Percentiles rank a stretch among this genome's conserved stretches.
phyloP scores from a whole-genome alignment of 2,329 filamentous ascomycete species.

The Trichoderma sp. region DNA sequence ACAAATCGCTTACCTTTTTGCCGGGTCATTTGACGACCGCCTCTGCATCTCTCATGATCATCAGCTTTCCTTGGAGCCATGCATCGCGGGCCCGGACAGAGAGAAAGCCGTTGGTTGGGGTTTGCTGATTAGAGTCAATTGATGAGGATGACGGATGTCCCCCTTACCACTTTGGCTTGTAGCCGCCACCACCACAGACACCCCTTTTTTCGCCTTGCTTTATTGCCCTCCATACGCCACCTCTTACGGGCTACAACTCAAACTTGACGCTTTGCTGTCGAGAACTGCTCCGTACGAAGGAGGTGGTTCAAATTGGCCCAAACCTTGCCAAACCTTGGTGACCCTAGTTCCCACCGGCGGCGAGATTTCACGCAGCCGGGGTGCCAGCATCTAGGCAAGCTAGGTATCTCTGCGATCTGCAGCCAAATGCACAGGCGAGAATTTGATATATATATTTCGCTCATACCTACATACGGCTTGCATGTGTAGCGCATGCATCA shows the following conservation, averaged over 20 bases:
- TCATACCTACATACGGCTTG: conserved; percentile 23
- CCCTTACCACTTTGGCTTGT: conserved; percentile 18
- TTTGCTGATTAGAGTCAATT: conserved; percentile 10
- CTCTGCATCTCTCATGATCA: conserved; percentile 13
- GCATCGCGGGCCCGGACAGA: not conserved
- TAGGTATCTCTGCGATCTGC: conserved; percentile 16
- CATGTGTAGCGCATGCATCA: conserved; percentile 25
- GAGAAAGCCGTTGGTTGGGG: not conserved
- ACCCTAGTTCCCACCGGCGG: conserved; percentile 19
- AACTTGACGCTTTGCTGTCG: not conserved
- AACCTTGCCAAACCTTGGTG: not conserved
- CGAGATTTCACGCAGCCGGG: conserved; percentile 16
- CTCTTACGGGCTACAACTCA: not conserved
- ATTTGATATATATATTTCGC: conserved; percentile 26
- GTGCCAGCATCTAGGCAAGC: conserved; percentile 4
- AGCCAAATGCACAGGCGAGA: conserved; percentile 13
- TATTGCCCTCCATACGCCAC: conserved; percentile 12
- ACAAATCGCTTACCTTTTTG: conserved; percentile 12
- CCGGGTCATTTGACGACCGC: conserved; percentile 16
- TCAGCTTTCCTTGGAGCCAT: not conserved
- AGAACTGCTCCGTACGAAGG: not conserved
- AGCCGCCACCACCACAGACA: conserved; percentile 12
- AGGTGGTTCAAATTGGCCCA: conserved; percentile 1
- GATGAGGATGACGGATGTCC: conserved; percentile 16
- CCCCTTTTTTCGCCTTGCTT: conserved; percentile 15